Conservation (phyloP, 2,329 filamentous ascomycete genomes). For the Fusarium xylarioides region DNA sequence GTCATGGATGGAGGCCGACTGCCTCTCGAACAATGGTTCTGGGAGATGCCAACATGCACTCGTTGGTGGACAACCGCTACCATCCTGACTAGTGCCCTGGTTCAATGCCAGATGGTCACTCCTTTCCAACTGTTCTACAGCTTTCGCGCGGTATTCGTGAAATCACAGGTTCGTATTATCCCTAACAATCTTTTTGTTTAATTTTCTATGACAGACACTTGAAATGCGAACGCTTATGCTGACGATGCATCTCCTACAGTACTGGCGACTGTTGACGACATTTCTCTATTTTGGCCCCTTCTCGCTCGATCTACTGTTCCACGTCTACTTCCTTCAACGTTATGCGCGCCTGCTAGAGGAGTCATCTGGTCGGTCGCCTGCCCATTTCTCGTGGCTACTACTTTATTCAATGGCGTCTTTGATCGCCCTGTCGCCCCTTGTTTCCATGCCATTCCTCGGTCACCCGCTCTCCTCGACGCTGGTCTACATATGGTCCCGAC, state of each 20-base stretch:
- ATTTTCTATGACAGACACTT: neutral
- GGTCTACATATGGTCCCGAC: slow-evolving; percentile 97
- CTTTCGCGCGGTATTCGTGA: slow-evolving; percentile 88
- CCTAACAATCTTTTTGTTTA: neutral
- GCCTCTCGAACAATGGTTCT: slow-evolving; percentile 97
- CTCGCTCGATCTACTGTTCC: slow-evolving; percentile 92
- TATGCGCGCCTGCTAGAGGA: slow-evolving; percentile 96
- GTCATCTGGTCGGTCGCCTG: slow-evolving; percentile 88
- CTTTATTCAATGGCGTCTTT: slow-evolving; percentile 84
- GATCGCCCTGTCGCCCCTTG: slow-evolving; percentile 82
- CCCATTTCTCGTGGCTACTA: slow-evolving; percentile 94
- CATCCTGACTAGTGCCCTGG: slow-evolving; percentile 84
- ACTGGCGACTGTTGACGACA: slow-evolving; percentile 95
- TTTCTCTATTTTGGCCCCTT: slow-evolving; percentile 98
- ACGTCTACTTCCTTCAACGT: slow-evolving; percentile 97
- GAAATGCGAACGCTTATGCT: slow-evolving; percentile 9
- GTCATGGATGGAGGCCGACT: slow-evolving; percentile 71
- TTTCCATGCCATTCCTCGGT: slow-evolving; percentile 94
- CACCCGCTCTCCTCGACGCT: slow-evolving; percentile 90
- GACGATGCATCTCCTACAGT: slow-evolving; percentile 62
- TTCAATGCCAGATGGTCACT: slow-evolving; percentile 92
- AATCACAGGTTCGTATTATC: slow-evolving; percentile 77
- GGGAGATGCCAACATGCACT: slow-evolving; percentile 97
- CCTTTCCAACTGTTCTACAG: slow-evolving; percentile 98
- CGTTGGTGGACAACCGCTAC: slow-evolving; percentile 97